Evolutionary conservation across 176 grass and related monocot species (phyloP), one percentile per base, ranked within the genome.

Genomic region (Zoysia japonica): DNA sequence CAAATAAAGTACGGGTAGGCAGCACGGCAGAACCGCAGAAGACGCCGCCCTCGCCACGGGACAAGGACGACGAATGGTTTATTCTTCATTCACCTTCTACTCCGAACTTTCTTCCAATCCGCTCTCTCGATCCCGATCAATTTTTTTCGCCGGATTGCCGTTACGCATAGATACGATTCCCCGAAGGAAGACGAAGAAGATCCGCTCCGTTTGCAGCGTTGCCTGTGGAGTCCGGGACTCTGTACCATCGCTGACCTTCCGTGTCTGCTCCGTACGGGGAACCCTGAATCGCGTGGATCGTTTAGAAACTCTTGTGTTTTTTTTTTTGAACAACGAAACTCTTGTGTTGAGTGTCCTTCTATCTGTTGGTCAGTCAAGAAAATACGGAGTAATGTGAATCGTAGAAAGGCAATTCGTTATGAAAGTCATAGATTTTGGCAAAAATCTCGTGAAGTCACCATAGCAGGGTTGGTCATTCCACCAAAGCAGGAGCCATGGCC

Each of bases 381-480:
- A 71, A 85, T 35, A 28, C 28, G 28, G 28, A 28, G 28, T 28
- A 78, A 65, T 71, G 67, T 85, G 67, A 85, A 84, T 61, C 61
- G 28, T 45, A 40, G 49, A 45, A 47, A 9, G 8, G 11, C 28
- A 15, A 16, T 69, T 45, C 61, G 9, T 51, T 13, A 63, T 11
- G 36, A 4, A 64, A 67, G 68, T 74, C 80, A 20, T 5, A 9
- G 12, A 61, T 28, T 68, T 74, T 74, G 44, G 5, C 39, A 47
- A 45, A 54, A 63, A 19, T 70, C 53, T 51, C 45, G 28, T 9
- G 1, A 84, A 55, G 70, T 80, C 62, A 28, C 0, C 28, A 35
- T 8, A 38, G 75, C 20, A 16, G 36, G 62, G 44, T 84, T 84
- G 70, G 70, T 80, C 76, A 13, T 75, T 84, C 86, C 86, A 74